These are phyloP conservation scores for Penicillium sp. DNA, from an alignment of 2,329 filamentous ascomycete genomes.

Conservation along the genomic window DNA sequence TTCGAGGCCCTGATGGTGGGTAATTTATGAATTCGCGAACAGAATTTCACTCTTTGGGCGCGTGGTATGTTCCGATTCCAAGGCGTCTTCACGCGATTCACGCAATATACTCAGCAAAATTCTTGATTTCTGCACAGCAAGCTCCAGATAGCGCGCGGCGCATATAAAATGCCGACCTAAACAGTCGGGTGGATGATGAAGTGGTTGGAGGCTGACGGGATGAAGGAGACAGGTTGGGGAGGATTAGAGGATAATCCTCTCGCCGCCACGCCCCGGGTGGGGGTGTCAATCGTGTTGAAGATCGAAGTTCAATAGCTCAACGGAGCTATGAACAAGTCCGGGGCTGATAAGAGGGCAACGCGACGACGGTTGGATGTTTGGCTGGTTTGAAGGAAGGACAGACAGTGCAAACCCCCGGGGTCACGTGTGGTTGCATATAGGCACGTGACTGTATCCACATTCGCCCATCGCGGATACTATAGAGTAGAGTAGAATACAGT, in stretches of 20 bases:
- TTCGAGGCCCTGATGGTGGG: too few relatives aligned
- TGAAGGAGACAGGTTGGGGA: neutral
- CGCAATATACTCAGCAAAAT: neutral
- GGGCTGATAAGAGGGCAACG: slow-evolving; percentile 30
- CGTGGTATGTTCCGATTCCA: too few relatives aligned
- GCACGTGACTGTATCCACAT: too few relatives aligned
- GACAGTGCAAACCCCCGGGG: slow-evolving; percentile 45
- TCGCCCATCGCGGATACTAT: too few relatives aligned
- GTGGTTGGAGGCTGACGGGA: neutral
- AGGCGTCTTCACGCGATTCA: neutral
- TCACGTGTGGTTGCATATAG: slow-evolving; percentile 15
- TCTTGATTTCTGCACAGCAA: neutral
- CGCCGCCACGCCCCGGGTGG: slow-evolving; percentile 13
- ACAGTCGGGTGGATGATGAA: neutral
- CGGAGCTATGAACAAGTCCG: slow-evolving; percentile 12
- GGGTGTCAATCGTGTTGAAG: slow-evolving; percentile 13
- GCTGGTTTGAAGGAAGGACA: slow-evolving; percentile 44
- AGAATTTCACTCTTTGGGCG: too few relatives aligned
- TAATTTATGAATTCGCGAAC: neutral
- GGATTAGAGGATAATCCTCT: neutral
- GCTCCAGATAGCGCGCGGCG: neutral
- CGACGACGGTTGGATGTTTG: slow-evolving; percentile 40
- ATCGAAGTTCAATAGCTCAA: neutral
- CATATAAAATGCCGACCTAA: neutral
- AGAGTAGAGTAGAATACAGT: too few relatives aligned